Evolutionary conservation across 1,284 basidiomycete genomes (phyloP).

Genomic region (Malassezia globosa): DNA sequence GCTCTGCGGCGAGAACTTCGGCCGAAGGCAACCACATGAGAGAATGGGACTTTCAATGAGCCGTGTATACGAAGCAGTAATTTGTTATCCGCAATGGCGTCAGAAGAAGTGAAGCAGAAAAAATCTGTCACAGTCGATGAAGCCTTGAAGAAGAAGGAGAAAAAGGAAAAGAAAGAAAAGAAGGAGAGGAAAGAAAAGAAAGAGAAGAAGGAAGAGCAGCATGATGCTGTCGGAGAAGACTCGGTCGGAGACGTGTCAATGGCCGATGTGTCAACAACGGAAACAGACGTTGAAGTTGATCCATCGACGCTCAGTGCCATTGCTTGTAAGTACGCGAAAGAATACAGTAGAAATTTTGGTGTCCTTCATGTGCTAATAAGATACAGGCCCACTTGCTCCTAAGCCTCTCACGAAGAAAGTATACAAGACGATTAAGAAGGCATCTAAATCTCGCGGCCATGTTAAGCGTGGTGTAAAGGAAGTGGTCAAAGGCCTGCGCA

Average conservation of each 20-base stretch:
- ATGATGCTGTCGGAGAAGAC: constrained; percentile 21
- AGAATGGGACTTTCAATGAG: too few species aligned
- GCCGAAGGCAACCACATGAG: constrained; percentile 1
- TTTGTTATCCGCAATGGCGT: constrained; percentile 18
- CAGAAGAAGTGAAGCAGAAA: constrained; percentile 14
- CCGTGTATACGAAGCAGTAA: background rate
- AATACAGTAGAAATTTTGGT: background rate
- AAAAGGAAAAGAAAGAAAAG: constrained; percentile 29
- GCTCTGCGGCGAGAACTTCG: background rate
- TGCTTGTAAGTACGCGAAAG: constrained; percentile 22
- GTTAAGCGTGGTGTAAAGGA: constrained; percentile 47
- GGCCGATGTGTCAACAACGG: constrained; percentile 19
- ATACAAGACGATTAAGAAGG: constrained; percentile 46
- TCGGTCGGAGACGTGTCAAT: constrained; percentile 22
- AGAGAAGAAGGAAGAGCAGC: constrained; percentile 21
- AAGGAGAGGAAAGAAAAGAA: constrained; percentile 36
- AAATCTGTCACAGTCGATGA: background rate
- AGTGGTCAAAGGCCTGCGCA: constrained; percentile 44
- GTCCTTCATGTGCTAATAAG: too few species aligned
- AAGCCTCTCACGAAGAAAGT: constrained; percentile 42
- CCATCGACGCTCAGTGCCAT: constrained; percentile 26
- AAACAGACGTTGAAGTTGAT: constrained; percentile 22
- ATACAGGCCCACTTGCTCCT: constrained; percentile 34
- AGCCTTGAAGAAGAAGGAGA: constrained; percentile 30
- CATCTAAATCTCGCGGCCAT: constrained; percentile 43